A percentile compares a stretch with the other conserved stretches of the same genome.
Evolutionary conservation across 2,329 filamentous ascomycete genomes (phyloP).

Genomic region (Moelleriella libera): DNA sequence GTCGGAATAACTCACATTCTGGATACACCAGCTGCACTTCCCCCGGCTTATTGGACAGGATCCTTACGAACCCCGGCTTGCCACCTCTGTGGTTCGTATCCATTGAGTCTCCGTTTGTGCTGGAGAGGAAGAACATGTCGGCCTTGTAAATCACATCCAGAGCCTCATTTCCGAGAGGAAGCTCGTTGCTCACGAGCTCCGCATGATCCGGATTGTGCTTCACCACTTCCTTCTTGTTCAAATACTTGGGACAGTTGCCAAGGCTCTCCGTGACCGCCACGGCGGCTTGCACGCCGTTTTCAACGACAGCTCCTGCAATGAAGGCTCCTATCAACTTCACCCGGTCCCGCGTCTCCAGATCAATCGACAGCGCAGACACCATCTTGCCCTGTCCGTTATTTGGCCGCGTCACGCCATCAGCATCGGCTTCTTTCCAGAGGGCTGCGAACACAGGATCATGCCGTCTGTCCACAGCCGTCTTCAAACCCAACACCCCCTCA

Average conservation of each 20-base stretch:
- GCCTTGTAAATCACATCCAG: conserved; percentile 44
- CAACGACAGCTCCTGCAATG: conserved; percentile 39
- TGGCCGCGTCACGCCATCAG: conserved; percentile 22
- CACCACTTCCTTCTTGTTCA: conserved; percentile 57
- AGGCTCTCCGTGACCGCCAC: conserved; percentile 58
- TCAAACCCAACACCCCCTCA: conserved; percentile 48
- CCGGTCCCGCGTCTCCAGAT: conserved; percentile 37
- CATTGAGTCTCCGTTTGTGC: conserved; percentile 53
- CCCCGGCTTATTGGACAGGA: conserved; percentile 40
- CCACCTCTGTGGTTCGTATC: conserved; percentile 77
- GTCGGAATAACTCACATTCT: conserved; percentile 37
- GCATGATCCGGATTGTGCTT: conserved; percentile 28
- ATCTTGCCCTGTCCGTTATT: conserved; percentile 24
- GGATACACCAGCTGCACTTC: conserved; percentile 52
- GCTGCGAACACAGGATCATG: conserved; percentile 58
- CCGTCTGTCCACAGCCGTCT: conserved; percentile 41
- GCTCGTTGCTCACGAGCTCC: conserved; percentile 26
- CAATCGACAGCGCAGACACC: conserved; percentile 43
- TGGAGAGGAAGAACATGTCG: conserved; percentile 70
- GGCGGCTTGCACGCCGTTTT: conserved; percentile 41
- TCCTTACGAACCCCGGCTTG: conserved; percentile 55
- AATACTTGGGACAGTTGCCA: conserved; percentile 78
- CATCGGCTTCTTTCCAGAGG: conserved; percentile 38
- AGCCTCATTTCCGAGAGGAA: conserved; percentile 36
- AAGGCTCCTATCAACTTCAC: conserved; percentile 63